These are phyloP conservation scores for Trifolium pratense DNA, from an alignment of 306 rosid genomes.

Conservation along the genomic window DNA sequence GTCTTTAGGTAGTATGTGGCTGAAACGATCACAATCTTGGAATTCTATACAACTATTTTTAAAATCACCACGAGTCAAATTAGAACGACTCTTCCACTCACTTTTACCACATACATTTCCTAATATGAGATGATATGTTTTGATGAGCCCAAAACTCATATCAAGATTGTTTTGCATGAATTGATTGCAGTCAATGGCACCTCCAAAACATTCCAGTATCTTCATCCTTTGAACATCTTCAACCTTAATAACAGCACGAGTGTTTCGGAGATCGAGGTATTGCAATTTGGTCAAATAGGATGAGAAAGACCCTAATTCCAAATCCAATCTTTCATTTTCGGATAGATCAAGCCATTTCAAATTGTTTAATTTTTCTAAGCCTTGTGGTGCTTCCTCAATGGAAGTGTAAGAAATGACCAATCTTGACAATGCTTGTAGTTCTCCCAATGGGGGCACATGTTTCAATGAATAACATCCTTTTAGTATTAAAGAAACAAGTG, in stretches of 20 bases:
- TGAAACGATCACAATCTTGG: background rate
- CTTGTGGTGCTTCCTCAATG: background rate
- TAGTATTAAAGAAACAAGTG: slow-evolving; percentile 19
- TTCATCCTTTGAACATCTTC: slow-evolving; percentile 20
- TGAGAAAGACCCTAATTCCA: background rate
- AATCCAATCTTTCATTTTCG: accelerated
- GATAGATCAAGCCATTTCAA: slow-evolving; percentile 36
- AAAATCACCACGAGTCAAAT: background rate
- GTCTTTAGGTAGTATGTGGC: slow-evolving; percentile 23
- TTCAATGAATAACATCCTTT: accelerated
- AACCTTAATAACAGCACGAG: background rate
- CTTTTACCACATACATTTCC: background rate
- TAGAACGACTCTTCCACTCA: background rate
- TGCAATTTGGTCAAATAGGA: background rate
- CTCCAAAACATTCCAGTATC: slow-evolving; percentile 9
- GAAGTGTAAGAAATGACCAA: background rate
- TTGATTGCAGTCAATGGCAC: background rate
- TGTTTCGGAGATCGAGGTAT: background rate
- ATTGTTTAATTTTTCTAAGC: background rate
- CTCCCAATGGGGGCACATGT: slow-evolving; percentile 24
- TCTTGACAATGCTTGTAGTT: slow-evolving; percentile 2
- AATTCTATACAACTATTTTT: background rate
- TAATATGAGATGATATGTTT: background rate
- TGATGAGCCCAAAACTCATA: background rate
- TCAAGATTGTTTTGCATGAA: background rate